Evolutionary conservation across 371 early-diverging fungal species (phyloP).

Genomic region (Mucor circinelloides): DNA sequence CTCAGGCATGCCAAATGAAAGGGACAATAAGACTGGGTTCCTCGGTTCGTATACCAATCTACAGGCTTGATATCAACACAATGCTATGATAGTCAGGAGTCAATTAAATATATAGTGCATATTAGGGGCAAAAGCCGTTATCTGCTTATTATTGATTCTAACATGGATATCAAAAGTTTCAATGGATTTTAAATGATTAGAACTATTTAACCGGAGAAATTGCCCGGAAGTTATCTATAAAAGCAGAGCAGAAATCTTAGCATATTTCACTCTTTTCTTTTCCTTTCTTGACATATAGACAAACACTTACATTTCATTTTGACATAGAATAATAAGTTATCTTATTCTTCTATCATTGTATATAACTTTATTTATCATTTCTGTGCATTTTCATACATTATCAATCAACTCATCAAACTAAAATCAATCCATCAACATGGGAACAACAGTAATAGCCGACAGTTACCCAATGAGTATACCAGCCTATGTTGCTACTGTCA

Average conservation of each 20-base stretch:
- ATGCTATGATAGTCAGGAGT: background rate
- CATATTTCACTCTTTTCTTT: background rate
- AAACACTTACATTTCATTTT: background rate
- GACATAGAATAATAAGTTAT: background rate
- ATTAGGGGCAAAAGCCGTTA: background rate
- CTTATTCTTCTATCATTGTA: background rate
- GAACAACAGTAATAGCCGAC: background rate
- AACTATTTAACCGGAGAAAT: slow-evolving; percentile 1
- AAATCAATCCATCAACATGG: background rate
- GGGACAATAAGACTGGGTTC: background rate
- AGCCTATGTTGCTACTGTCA: slow-evolving; percentile 11
- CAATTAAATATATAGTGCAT: background rate
- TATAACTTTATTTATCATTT: background rate
- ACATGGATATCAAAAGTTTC: background rate
- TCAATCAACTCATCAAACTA: background rate
- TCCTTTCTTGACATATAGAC: background rate
- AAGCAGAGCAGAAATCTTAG: background rate
- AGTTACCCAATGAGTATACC: slow-evolving; percentile 15
- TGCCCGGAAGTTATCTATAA: background rate
- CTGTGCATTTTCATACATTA: background rate
- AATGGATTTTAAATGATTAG: background rate
- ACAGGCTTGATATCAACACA: background rate
- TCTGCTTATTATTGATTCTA: background rate
- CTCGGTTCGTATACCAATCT: background rate
- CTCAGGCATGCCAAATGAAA: background rate